Conservation (phyloP, 1,139 yeast genomes). For the Saccharomyces hybrid region DNA sequence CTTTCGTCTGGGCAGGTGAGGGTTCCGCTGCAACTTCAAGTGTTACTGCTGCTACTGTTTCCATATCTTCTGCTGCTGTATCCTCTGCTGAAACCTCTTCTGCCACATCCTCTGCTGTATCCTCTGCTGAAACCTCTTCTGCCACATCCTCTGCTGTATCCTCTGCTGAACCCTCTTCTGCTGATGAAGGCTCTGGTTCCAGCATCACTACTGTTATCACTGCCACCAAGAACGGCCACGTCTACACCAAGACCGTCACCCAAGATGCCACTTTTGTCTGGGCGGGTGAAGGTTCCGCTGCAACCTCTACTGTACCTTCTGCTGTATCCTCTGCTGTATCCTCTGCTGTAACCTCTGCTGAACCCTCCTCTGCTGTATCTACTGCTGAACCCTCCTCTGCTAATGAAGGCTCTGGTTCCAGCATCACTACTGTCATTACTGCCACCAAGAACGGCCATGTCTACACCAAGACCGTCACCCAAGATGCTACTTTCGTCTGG, state of each 20-base stretch:
- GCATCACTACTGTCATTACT: slow-evolving; percentile 4
- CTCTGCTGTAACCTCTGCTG: neutral
- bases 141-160: slow-evolving; percentile 11
- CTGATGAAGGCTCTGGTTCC: slow-evolving; percentile 13
- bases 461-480: slow-evolving; percentile 7
- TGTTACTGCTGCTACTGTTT: slow-evolving; percentile 1
- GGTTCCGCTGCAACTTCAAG: slow-evolving; percentile 1
- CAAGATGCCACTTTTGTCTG: slow-evolving; percentile 8
- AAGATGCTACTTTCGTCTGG: slow-evolving; percentile 6
- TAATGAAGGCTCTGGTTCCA: slow-evolving; percentile 5
- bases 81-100: no score
- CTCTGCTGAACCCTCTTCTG: slow-evolving; percentile 17
- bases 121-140: slow-evolving; percentile 8
- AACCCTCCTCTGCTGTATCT: no score
- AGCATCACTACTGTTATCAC: slow-evolving; percentile 15
- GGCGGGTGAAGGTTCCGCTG: slow-evolving; percentile 5
- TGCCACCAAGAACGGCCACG: slow-evolving; percentile 10
- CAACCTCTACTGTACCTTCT: slow-evolving; percentile 1
- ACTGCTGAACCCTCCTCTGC: neutral
- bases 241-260: slow-evolving; percentile 8
- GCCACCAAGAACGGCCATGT: slow-evolving; percentile 8
- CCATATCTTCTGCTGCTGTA: neutral
- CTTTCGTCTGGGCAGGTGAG: slow-evolving; percentile 2
- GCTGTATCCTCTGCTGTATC: neutral
- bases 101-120: neutral